Percentiles rank a stretch among this genome's conserved stretches.
phyloP scores from a whole-genome alignment of 1,139 yeast species.

The Yamadazyma blattariae region DNA sequence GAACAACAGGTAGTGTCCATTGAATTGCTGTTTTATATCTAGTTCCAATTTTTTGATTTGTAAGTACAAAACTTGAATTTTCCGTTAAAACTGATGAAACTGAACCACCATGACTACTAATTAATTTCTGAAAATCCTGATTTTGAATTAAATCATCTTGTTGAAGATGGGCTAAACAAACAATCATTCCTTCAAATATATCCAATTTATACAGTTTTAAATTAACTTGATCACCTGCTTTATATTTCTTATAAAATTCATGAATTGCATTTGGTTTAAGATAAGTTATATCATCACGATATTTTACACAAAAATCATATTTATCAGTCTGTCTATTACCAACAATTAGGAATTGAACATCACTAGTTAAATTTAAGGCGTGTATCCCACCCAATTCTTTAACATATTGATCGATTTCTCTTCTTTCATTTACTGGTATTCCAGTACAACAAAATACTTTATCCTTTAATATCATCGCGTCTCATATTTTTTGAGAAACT shows the following conservation, averaged over 20 bases:
- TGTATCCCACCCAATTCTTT: conserved; percentile 62
- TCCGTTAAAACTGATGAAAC: conserved; percentile 56
- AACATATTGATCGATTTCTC: conserved; percentile 38
- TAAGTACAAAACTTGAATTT: conserved; percentile 49
- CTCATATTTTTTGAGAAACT: neutral
- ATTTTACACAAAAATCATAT: conserved; percentile 58
- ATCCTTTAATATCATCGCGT: conserved; percentile 20
- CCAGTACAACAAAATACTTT: conserved; percentile 45
- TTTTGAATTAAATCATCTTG: conserved; percentile 18
- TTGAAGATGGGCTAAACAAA: conserved; percentile 54
- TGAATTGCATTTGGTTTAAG: conserved; percentile 24
- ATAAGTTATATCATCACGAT: conserved; percentile 59
- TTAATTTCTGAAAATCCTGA: conserved; percentile 19
- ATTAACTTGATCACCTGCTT: conserved; percentile 32
- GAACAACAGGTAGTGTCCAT: conserved; percentile 69
- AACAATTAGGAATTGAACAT: conserved; percentile 64
- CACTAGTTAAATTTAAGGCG: conserved; percentile 61
- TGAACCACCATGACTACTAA: conserved; percentile 56
- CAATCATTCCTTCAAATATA: conserved; percentile 44
- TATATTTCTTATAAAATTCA: conserved; percentile 6
- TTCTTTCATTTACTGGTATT: conserved; percentile 25
- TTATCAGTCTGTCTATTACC: conserved; percentile 68
- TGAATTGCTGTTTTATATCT: conserved; percentile 61
- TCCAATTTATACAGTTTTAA: conserved; percentile 30
- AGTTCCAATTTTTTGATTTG: conserved; percentile 54